Evolutionary conservation across 306 rosid genomes (phyloP).

Genomic region (Cucurbita argyrosperma): DNA sequence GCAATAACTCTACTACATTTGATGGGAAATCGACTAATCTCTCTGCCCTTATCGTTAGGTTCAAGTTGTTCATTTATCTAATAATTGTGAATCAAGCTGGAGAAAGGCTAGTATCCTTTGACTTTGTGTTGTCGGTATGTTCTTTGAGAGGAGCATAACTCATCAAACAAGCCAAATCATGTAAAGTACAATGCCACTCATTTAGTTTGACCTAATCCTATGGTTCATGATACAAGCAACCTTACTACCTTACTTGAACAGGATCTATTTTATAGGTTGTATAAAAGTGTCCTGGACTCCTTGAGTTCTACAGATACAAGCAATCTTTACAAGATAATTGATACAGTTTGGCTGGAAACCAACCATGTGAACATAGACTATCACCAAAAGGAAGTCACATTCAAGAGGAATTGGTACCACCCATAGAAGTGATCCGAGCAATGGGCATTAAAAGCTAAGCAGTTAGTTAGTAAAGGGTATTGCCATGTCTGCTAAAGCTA

Average conservation of each 20-base stretch:
- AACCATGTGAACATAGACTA: background rate
- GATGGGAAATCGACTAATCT: background rate
- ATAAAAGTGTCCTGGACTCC: too few species aligned
- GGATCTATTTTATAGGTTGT: too few species aligned
- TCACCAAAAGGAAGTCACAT: background rate
- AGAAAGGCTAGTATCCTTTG: background rate
- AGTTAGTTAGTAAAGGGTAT: background rate
- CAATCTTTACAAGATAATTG: background rate
- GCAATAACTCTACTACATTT: background rate
- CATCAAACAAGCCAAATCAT: background rate
- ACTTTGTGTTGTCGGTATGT: background rate
- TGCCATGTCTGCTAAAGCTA: background rate
- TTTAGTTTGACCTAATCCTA: background rate
- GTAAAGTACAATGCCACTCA: background rate
- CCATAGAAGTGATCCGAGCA: background rate
- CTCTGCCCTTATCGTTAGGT: background rate
- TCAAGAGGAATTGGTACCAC: background rate
- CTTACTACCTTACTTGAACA: background rate
- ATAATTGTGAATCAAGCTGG: background rate
- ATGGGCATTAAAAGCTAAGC: background rate
- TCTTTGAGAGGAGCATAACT: background rate
- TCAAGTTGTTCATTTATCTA: background rate
- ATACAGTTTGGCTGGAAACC: background rate
- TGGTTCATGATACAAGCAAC: background rate
- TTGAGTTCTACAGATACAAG: background rate